Evolutionary conservation across 75 land plant species (phyloP).

Genomic region (Selaginella moellendorffii): DNA sequence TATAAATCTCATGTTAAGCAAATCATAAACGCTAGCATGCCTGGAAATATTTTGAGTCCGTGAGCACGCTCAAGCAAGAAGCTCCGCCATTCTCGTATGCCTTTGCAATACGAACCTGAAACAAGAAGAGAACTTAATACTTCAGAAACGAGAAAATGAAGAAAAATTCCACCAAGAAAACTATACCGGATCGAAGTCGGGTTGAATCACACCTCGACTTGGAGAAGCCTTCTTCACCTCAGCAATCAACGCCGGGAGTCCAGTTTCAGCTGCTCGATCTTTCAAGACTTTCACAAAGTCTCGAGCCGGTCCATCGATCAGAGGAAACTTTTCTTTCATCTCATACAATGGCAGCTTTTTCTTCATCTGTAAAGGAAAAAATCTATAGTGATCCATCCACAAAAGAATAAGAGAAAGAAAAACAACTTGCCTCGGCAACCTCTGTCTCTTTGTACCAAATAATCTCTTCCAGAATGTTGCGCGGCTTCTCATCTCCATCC

Average conservation of each 20-base stretch:
- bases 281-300: constrained; percentile 75
- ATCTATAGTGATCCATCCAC: neutral
- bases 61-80: constrained; percentile 83
- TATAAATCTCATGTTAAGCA: neutral
- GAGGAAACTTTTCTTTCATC: constrained; percentile 69
- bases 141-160: neutral
- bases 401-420: neutral
- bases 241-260: constrained; percentile 78
- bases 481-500: constrained; percentile 78
- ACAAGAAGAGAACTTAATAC: neutral
- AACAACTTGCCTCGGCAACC: constrained; percentile 40
- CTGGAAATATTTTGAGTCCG: constrained; percentile 86
- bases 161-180: neutral
- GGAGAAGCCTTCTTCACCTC: constrained; percentile 99
- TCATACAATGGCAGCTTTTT: constrained; percentile 11
- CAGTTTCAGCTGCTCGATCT: constrained; percentile 48
- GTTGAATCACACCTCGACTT: constrained; percentile 74
- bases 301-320: constrained; percentile 51
- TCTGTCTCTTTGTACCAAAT: constrained; percentile 82
- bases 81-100: constrained; percentile 95
- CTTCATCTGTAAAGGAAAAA: neutral
- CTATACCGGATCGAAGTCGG: constrained; percentile 84
- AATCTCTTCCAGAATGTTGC: constrained; percentile 83
- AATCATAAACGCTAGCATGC: constrained; percentile 13
- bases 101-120: constrained; percentile 63